Conservation (phyloP, 352 stramenopile genomes). For the Blastocystis sp. region DNA sequence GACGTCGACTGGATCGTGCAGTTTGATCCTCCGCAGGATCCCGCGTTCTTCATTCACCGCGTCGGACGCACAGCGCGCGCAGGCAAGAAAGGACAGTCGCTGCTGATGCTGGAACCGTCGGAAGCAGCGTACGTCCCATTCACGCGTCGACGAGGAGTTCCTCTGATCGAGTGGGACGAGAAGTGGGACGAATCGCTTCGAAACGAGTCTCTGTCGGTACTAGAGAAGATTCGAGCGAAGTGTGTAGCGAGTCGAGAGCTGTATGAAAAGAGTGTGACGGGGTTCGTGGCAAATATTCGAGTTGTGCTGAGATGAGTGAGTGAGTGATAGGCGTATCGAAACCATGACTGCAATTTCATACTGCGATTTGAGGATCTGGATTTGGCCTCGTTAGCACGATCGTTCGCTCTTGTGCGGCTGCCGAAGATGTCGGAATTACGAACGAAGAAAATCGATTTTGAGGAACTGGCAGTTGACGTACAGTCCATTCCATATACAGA, state of each 20-base stretch:
- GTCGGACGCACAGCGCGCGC: constrained; percentile 92
- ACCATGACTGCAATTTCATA: constrained; percentile 95
- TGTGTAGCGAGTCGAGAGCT: constrained; percentile 87
- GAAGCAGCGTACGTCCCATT: constrained; percentile 60
- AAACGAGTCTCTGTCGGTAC: constrained; percentile 69
- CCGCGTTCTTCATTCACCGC: constrained; percentile 97
- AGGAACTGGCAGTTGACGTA: constrained; percentile 62
- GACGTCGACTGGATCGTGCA: constrained; percentile 99
- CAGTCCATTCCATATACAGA: constrained; percentile 66
- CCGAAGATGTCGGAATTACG: constrained; percentile 82
- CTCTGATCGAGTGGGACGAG: constrained; percentile 32
- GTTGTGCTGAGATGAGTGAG: background rate
- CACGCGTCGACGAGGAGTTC: constrained; percentile 14
- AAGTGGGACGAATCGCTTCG: constrained; percentile 64
- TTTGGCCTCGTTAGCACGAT: constrained; percentile 79
- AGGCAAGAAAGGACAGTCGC: constrained; percentile 69
- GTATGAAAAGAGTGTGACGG: constrained; percentile 94
- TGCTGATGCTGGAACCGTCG: constrained; percentile 48
- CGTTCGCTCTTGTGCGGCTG: constrained; percentile 75
- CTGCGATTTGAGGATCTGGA: constrained; percentile 95
- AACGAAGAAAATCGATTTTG: constrained; percentile 67
- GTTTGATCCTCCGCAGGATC: constrained; percentile 90
- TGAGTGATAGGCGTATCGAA: constrained; percentile 86
- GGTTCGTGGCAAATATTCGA: constrained; percentile 72
- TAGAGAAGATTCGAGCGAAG: constrained; percentile 80